A percentile compares a stretch with the other conserved stretches of the same genome.
These are phyloP conservation scores for Chenopodium berlandieri DNA, from an alignment of 148 eudicot species.

Conservation along the genomic window DNA sequence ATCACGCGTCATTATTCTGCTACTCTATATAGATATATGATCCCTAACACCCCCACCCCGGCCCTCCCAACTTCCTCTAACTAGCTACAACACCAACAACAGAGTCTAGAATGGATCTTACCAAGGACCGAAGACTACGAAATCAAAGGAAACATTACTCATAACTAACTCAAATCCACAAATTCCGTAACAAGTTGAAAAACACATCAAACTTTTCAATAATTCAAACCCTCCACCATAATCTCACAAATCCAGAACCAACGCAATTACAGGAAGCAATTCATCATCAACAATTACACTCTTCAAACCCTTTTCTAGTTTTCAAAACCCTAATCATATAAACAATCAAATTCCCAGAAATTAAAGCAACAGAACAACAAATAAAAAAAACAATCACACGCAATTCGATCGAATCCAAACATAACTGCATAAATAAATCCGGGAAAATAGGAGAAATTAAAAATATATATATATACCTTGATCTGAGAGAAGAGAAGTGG, in stretches of 20 bases:
- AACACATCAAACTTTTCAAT: neutral
- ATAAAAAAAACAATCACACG: neutral
- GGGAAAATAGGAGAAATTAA: neutral
- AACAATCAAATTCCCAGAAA: neutral
- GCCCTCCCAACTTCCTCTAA: neutral
- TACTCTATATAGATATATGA: no score
- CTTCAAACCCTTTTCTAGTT: neutral
- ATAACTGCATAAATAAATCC: neutral
- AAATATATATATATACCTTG: slow-evolving; percentile 30
- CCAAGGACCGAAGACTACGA: neutral
- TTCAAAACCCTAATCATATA: neutral
- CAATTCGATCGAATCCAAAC: slow-evolving; percentile 6
- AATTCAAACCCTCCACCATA: neutral
- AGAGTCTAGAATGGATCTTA: neutral
- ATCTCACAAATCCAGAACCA: neutral
- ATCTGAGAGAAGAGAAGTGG: slow-evolving; percentile 41
- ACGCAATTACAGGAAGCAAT: neutral
- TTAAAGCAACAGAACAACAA: neutral
- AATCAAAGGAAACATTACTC: neutral
- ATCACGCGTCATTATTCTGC: neutral
- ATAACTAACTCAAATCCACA: neutral
- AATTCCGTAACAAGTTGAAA: neutral
- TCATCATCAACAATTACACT: neutral
- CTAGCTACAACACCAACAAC: neutral
- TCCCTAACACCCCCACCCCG: neutral